Evolutionary conservation across 169 alveolate species (phyloP).

Genomic region (Theileria sp.): DNA sequence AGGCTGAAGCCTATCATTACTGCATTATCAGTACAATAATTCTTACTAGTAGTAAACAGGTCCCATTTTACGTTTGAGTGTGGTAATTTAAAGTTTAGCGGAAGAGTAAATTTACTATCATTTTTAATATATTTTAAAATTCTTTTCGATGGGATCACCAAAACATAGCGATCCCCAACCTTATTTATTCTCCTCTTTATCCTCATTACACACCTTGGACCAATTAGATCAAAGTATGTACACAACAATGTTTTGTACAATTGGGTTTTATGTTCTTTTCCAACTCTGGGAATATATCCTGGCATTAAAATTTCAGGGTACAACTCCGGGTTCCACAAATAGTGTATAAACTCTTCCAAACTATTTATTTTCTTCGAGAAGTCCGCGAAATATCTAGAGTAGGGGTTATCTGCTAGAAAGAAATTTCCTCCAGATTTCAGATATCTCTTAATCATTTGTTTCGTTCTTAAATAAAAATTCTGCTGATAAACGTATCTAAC

Average conservation of each 20-base stretch:
- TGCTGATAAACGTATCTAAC: neutral
- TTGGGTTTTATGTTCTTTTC: constrained; percentile 50
- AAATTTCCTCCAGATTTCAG: constrained; percentile 15
- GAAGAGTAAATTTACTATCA: constrained; percentile 27
- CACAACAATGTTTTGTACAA: constrained; percentile 25
- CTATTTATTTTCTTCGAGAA: constrained; percentile 3
- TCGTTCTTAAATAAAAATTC: constrained; percentile 13
- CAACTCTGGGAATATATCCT: constrained; percentile 25
- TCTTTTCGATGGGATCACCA: constrained; percentile 9
- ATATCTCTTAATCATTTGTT: constrained; percentile 14
- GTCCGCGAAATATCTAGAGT: constrained; percentile 20
- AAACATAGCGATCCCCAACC: neutral
- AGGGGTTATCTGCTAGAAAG: constrained; percentile 27
- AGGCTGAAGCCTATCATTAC: constrained; percentile 62
- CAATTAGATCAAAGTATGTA: constrained; percentile 33
- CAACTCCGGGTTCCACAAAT: constrained; percentile 52
- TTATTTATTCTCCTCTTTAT: constrained; percentile 10
- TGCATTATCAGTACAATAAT: constrained; percentile 60
- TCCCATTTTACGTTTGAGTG: constrained; percentile 20
- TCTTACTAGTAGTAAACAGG: constrained; percentile 39
- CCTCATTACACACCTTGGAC: neutral
- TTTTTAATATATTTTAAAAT: constrained; percentile 8
- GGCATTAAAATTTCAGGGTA: constrained; percentile 44
- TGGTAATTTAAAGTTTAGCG: neutral
- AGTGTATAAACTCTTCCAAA: constrained; percentile 19